Evolutionary conservation across 768 basidiomycete species (phyloP), one percentile per base, ranked within the genome.

Genomic region (Podaxis carcinomalis): DNA sequence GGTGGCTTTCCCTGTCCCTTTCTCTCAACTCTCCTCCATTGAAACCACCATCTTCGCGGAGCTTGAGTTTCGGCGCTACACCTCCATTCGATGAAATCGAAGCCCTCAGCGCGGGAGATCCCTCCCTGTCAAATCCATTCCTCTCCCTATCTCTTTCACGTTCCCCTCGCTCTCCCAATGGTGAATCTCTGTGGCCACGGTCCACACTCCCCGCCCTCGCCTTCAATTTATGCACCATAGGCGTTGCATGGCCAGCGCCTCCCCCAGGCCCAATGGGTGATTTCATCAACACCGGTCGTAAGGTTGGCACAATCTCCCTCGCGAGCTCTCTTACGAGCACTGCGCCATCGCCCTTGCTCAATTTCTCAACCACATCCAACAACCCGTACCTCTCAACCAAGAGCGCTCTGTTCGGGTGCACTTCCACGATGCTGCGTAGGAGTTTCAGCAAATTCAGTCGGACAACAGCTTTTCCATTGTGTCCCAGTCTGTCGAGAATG

Each of bases 291-390:
- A 82, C 91, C 2, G 92, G 90, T 39, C 83, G 83, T 46, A 94
- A 79, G 0, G 86, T 81, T 0, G 92, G 92, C 23, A 92, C 77
- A 61, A 94, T 92, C 73, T 94, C 92, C 66, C 89, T 81, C 19
- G 93, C 93, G 49, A 97, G 74, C 71, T 98, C 92, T 60, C 92
- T 81, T 16, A 97, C 94, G 28, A 99, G 81, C 16, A 98, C 89
- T 0, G 96, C 95, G 11, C 86, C 90, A 70, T 99, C 97, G 10
- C 77, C 78, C 9, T 78, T 77, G 53, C 88, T 86, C 52, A 98
- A 76, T 63, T 83, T 82, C 65, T 87, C 84, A 59, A 99, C 92
- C 2, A 94, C 85, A 36, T 87, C 89, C 59, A 90, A 79, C 54
- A 96, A 74, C 0, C 90, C 91, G 68, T 91, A 96, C 51, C 84